Evolutionary conservation across 2,329 filamentous ascomycete genomes (phyloP).

Genomic region (Magnaporthales sp.): DNA sequence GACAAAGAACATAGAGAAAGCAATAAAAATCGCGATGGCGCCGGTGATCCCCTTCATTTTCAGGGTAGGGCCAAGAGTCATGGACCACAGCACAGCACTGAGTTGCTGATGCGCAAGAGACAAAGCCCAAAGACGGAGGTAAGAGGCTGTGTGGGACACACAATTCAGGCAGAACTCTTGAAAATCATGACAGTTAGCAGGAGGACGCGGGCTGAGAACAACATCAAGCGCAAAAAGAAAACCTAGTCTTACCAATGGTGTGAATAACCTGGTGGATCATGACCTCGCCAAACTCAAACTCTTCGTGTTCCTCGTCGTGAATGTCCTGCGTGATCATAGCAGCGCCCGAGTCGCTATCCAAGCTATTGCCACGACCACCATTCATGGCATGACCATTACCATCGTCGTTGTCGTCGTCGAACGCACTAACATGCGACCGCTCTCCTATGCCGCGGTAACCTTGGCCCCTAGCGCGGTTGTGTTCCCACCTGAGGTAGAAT

Average conservation of each 20-base stretch:
- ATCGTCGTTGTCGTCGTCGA: constrained; percentile 79
- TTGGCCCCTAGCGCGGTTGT: constrained; percentile 78
- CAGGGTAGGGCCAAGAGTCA: constrained; percentile 82
- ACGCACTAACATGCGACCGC: constrained; percentile 74
- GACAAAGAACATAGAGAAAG: constrained; percentile 86
- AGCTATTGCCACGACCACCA: constrained; percentile 29
- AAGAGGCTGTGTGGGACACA: constrained; percentile 96
- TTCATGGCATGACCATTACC: constrained; percentile 43
- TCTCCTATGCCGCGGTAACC: constrained; percentile 94
- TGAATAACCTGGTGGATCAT: constrained; percentile 99
- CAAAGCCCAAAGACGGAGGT: constrained; percentile 95
- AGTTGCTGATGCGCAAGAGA: constrained; percentile 97
- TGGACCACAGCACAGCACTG: constrained; percentile 89
- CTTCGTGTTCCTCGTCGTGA: constrained; percentile 72
- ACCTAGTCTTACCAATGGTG: constrained; percentile 68
- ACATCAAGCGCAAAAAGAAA: neutral
- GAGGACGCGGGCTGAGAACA: neutral
- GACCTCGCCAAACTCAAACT: constrained; percentile 93
- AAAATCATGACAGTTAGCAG: neutral
- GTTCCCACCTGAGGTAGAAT: constrained; percentile 86
- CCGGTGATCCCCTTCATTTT: constrained; percentile 56
- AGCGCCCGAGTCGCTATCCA: constrained; percentile 62
- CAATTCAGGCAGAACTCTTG: constrained; percentile 97
- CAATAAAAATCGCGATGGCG: constrained; percentile 70
- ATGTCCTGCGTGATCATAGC: constrained; percentile 87